Conservation (phyloP, 345 rosid species). For the Litchi chinensis region DNA sequence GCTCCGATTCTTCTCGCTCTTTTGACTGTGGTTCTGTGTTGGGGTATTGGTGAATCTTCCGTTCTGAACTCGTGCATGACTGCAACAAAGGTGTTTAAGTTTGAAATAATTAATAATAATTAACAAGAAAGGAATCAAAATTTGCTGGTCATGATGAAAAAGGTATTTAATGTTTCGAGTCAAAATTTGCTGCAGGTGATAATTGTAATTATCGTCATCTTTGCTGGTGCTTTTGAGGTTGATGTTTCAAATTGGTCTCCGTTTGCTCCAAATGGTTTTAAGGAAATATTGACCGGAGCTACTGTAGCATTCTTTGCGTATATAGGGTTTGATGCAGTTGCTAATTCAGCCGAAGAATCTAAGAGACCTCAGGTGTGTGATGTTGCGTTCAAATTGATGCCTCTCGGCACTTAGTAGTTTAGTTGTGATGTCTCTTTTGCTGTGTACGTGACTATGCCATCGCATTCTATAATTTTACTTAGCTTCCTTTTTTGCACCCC, state of each 20-base stretch:
- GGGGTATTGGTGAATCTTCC: constrained; percentile 87
- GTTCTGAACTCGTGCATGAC: constrained; percentile 80
- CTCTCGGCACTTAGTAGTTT: constrained; percentile 3
- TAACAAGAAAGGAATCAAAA: background rate
- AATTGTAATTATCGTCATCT: constrained; percentile 78
- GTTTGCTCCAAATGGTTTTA: constrained; percentile 82
- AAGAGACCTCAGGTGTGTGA: constrained; percentile 77
- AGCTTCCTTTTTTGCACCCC: constrained; percentile 15
- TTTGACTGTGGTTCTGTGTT: constrained; percentile 70
- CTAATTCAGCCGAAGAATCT: constrained; percentile 96
- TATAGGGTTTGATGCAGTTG: constrained; percentile 98
- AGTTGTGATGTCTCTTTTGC: background rate
- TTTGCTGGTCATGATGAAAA: background rate
- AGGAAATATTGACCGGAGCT: constrained; percentile 82
- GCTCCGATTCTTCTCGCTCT: constrained; percentile 75
- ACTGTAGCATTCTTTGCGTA: constrained; percentile 95
- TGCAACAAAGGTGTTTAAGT: constrained; percentile 56
- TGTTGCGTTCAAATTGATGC: constrained; percentile 15
- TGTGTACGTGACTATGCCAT: background rate
- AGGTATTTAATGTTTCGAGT: background rate
- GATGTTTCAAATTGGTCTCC: constrained; percentile 93
- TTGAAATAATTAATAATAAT: background rate
- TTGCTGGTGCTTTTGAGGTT: constrained; percentile 80
- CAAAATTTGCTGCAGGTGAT: constrained; percentile 54
- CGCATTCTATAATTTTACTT: constrained; percentile 4